Percentiles rank a stretch among this genome's conserved stretches.
phyloP scores from a whole-genome alignment of 192 early-diverging fungal species.

The Neocallimastix lanati region DNA sequence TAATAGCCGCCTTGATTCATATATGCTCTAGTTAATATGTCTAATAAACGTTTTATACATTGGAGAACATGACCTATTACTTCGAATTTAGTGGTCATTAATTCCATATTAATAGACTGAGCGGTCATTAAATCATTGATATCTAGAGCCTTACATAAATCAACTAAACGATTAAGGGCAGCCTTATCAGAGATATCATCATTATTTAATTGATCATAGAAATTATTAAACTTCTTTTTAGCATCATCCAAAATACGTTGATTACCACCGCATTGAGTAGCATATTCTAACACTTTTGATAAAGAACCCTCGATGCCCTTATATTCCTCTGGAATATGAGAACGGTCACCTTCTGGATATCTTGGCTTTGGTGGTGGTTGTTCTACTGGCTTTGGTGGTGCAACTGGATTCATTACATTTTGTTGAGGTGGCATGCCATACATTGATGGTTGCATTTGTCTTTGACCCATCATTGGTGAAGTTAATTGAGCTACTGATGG shows the following conservation, averaged over 20 bases:
- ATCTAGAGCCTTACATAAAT: conserved; percentile 19
- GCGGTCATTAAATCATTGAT: conserved; percentile 29
- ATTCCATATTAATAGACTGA: conserved; percentile 38
- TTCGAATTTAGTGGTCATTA: conserved; percentile 49
- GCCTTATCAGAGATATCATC: conserved; percentile 34
- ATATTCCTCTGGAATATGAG: conserved; percentile 58
- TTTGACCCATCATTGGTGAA: background rate
- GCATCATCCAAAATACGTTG: conserved; percentile 58
- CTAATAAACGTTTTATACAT: background rate
- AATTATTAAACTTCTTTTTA: conserved; percentile 52
- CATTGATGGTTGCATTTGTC: background rate
- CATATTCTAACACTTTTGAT: background rate
- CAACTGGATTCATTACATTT: conserved; percentile 10
- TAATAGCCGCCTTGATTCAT: background rate
- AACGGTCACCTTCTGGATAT: conserved; percentile 51
- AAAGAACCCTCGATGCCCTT: conserved; percentile 25
- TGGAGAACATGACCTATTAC: conserved; percentile 21
- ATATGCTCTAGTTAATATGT: background rate
- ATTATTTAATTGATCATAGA: conserved; percentile 80
- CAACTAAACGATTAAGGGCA: conserved; percentile 39
- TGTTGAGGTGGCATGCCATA: conserved; percentile 4
- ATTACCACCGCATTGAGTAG: background rate
- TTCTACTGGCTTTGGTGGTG: conserved; percentile 6
- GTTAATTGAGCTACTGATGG: background rate
- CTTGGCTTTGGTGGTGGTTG: conserved; percentile 21